Conservation (phyloP, 192 early-diverging fungal genomes). For the Chytriomyces confervae region DNA sequence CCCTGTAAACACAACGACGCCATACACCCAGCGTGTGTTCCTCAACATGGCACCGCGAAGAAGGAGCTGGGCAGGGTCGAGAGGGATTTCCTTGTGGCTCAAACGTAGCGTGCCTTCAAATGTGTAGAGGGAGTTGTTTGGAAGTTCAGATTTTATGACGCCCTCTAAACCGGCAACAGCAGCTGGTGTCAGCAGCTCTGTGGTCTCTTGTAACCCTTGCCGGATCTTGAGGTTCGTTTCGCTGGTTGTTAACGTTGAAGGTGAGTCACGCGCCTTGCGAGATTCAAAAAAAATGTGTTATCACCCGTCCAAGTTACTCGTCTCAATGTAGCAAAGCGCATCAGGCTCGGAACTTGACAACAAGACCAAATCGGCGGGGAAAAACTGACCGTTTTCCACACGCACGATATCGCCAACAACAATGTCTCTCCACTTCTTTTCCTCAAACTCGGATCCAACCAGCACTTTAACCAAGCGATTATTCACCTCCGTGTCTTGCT, state of each 20-base stretch:
- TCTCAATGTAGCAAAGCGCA: conserved; percentile 97
- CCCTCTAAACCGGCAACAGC: conserved; percentile 70
- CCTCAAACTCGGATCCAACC: conserved; percentile 66
- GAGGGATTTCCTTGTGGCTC: conserved; percentile 73
- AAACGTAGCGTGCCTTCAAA: conserved; percentile 82
- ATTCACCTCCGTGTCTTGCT: conserved; percentile 56
- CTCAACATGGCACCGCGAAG: conserved; percentile 91
- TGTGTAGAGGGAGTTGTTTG: conserved; percentile 96
- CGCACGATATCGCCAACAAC: conserved; percentile 93
- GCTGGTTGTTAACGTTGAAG: conserved; percentile 44
- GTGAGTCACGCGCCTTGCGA: no score
- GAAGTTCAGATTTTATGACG: conserved; percentile 87
- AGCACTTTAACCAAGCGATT: conserved; percentile 50
- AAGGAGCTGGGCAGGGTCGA: conserved; percentile 93
- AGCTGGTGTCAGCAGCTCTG: conserved; percentile 70
- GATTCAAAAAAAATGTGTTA: neutral
- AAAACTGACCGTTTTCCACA: conserved; percentile 83
- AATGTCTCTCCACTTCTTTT: conserved; percentile 79
- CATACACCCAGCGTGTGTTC: conserved; percentile 95
- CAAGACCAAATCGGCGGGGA: conserved; percentile 92
- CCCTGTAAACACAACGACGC: conserved; percentile 92
- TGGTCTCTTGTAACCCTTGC: conserved; percentile 88
- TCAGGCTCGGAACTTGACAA: conserved; percentile 93
- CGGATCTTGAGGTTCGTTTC: conserved; percentile 98
- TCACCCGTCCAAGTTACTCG: conserved; percentile 94